Conservation (phyloP, 31 red algal genomes). For the Odonthalia washingtoniensis region DNA sequence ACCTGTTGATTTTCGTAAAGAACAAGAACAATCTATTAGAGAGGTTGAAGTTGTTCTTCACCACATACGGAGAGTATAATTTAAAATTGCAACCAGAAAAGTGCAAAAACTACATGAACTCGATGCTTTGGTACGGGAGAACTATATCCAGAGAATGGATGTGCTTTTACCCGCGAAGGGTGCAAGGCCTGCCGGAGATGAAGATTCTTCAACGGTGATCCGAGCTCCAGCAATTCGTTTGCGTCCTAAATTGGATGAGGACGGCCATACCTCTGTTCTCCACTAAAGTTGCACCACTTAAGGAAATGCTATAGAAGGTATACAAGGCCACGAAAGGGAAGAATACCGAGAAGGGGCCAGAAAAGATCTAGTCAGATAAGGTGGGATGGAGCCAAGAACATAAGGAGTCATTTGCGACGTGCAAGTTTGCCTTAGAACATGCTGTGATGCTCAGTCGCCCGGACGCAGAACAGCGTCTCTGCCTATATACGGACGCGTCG, state of each 20-base stretch:
- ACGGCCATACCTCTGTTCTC: slow-evolving; percentile 36
- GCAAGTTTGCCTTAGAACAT: slow-evolving; percentile 24
- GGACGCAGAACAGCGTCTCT: slow-evolving; percentile 18
- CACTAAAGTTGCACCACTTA: background rate
- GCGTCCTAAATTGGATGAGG: slow-evolving; percentile 15
- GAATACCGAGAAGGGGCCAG: background rate
- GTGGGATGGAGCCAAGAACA: slow-evolving; percentile 6
- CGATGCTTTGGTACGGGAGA: no score
- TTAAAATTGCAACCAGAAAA: slow-evolving; percentile 20
- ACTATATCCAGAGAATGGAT: slow-evolving; percentile 18
- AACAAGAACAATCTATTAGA: background rate
- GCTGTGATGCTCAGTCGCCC: slow-evolving; percentile 20
- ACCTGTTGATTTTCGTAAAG: slow-evolving; percentile 34
- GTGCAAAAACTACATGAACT: background rate
- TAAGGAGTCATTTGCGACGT: background rate
- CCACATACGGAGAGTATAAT: background rate
- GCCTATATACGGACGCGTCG: slow-evolving; percentile 45
- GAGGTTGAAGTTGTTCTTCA: background rate
- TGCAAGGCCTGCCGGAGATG: background rate
- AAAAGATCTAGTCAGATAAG: background rate
- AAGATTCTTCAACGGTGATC: background rate
- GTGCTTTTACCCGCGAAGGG: background rate
- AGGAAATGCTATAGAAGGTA: slow-evolving; percentile 32
- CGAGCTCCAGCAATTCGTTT: slow-evolving; percentile 35
- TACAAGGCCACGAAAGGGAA: slow-evolving; percentile 1